Conservation (phyloP, 768 basidiomycete genomes). For the Kwoniella sp. region DNA sequence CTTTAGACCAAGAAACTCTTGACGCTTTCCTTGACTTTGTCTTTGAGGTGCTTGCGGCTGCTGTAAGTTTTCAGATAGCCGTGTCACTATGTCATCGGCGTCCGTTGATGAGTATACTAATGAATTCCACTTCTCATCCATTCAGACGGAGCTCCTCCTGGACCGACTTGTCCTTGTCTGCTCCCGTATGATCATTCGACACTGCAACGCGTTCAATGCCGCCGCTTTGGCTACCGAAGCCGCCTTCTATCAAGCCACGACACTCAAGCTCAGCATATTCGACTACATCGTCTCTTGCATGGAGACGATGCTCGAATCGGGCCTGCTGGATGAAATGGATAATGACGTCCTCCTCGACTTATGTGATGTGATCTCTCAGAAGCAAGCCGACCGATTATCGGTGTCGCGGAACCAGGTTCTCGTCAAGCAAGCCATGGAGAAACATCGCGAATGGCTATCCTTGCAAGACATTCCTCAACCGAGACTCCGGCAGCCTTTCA, state of each 20-base stretch:
- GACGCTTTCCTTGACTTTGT: conserved; percentile 83
- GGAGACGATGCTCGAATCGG: conserved; percentile 80
- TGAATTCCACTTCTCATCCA: no score
- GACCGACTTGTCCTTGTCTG: conserved; percentile 81
- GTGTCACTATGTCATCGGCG: no score
- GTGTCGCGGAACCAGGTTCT: conserved; percentile 66
- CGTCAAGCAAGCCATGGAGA: conserved; percentile 63
- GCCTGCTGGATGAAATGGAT: conserved; percentile 76
- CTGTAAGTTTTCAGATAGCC: conserved; percentile 69
- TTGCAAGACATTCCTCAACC: conserved; percentile 57
- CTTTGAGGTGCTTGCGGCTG: conserved; percentile 81
- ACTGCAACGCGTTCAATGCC: conserved; percentile 73
- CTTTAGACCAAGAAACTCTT: conserved; percentile 66
- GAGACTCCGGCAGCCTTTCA: conserved; percentile 44
- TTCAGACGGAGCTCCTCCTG: conserved; percentile 82
- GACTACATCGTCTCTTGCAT: conserved; percentile 78
- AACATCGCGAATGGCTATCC: conserved; percentile 71
- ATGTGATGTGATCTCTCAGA: conserved; percentile 62
- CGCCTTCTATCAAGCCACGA: conserved; percentile 70
- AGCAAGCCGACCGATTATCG: conserved; percentile 70
- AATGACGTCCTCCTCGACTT: conserved; percentile 69
- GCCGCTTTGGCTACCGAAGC: conserved; percentile 81
- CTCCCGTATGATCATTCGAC: conserved; percentile 70
- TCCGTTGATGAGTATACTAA: neutral
- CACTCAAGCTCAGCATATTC: conserved; percentile 73